A percentile compares a stretch with the other conserved stretches of the same genome.
phyloP scores from a whole-genome alignment of 179 eudicot species.

The Beta macrorhiza region DNA sequence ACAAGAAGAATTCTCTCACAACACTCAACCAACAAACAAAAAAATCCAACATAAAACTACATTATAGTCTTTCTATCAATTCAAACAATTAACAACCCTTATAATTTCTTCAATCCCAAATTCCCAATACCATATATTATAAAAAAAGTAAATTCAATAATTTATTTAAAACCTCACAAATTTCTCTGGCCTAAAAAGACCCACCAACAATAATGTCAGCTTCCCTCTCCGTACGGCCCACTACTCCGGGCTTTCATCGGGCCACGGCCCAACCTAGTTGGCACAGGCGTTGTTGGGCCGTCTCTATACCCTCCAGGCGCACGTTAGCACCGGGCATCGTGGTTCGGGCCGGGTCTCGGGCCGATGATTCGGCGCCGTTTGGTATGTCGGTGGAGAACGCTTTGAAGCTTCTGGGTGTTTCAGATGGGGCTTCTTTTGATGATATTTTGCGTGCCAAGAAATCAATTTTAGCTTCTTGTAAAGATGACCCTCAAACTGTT shows the following conservation, averaged over 20 bases:
- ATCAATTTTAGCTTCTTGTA: conserved; percentile 56
- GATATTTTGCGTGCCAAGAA: conserved; percentile 85
- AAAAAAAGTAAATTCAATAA: not conserved
- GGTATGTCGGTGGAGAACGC: conserved; percentile 93
- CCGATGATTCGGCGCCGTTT: conserved; percentile 85
- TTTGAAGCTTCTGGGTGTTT: conserved; percentile 75
- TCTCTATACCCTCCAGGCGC: conserved; percentile 33
- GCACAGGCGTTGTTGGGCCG: conserved; percentile 25
- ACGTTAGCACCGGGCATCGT: conserved; percentile 19
- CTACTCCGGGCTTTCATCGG: conserved; percentile 32
- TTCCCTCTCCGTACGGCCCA: conserved; percentile 56
- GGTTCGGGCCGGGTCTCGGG: conserved; percentile 63
- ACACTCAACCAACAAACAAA: conserved; percentile 16
- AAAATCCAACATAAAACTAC: not conserved
- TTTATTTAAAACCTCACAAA: conserved; percentile 7
- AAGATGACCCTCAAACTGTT: conserved; percentile 66
- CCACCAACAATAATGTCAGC: conserved; percentile 47
- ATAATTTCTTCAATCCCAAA: conserved; percentile 7
- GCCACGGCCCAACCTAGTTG: conserved; percentile 20
- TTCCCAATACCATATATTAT: too few relatives aligned
- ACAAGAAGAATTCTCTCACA: conserved; percentile 12
- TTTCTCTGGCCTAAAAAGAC: conserved; percentile 4
- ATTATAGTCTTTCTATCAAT: not conserved
- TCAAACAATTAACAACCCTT: not conserved
- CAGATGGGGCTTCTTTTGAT: conserved; percentile 84